Evolutionary conservation across 768 basidiomycete species (phyloP), one percentile per base, ranked within the genome.

Genomic region (Neoboletus brunneissimus): DNA sequence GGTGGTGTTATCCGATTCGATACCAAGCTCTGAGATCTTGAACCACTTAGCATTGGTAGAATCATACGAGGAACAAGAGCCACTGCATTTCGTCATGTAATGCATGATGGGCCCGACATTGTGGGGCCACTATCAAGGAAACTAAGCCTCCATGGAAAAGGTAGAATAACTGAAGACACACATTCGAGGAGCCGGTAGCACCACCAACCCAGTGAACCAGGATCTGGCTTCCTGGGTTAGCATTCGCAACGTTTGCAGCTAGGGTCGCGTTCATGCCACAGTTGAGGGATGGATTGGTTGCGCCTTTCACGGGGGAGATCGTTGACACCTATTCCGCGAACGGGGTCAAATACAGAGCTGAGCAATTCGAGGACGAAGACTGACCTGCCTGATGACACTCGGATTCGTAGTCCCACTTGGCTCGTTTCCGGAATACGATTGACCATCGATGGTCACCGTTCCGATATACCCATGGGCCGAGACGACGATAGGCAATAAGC

Each of bases 41-140:
- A 90, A 88, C 86, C 86, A 91, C 60, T 84, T 75, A 5, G 86
- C 83, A 35, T 75, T 69, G 13, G 76, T 73, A 5, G 81, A 71
- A 65, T 88, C 78, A 67, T 84, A 88, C 58, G 83, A 69, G 56
- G 78, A 76, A 70, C 89, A 90, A 25, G 81, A 64, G 0, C 76
- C 72, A 42, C 67, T 71, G 63, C 89, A 91, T 47, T 75, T 71
- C 5, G 87, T 79, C 80, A 91, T 79, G 71, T 90, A 91, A 48
- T 86, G 87, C 72, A 90, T 73, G 73, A 89, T 75, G 1, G 88
- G 88, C 1, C 88, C 89, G 18, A 74, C 80, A 52, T 82, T 74
- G 67, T 89, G 82, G 2, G 74, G 74, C 82, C 80, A 82, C 74
- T 79, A 43, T 34, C 15, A 16, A 53, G 45, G 18, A 31, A 31